Evolutionary conservation across 257 asterid genomes (phyloP), one percentile per base, ranked within the genome.

Genomic region (Solanum infundibuliforme): DNA sequence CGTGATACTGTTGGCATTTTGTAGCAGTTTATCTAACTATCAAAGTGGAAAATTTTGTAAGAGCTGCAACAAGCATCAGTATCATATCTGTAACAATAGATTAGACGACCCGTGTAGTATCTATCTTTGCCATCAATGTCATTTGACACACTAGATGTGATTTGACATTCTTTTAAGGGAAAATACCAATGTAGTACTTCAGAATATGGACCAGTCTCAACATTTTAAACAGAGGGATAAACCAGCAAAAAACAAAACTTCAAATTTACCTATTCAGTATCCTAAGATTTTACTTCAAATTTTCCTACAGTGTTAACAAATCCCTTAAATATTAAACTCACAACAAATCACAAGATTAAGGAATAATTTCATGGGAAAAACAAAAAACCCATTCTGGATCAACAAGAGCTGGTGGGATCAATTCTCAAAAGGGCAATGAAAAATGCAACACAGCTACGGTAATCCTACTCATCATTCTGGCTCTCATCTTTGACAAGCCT

Each of bases 401-500:
- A 12, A 81, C 41, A 81, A 46, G n/a, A 81, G 68, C 41, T 48
- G 68, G 85, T 48, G 31, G 85, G 41, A 48, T 81, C 85, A 48
- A 81, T 48, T 29, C 85, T 81, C 41, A 48, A 81, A 81, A 48
- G 41, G 11, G 69, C 43, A 46, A 81, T 29, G 41, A 52, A 29
- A 48, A 46, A 29, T 48, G 85, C 29, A 29, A 55, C 85, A 29
- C 65, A 29, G 38, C 39, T 46, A 16, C 34, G 29, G 85, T 0
- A 81, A 79, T 35, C 82, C 82, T 68, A 68, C 23, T 93, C 92
- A 2, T 87, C 98, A 75, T 93, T 90, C 91, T 94, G 97, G 84
- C 95, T 81, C 89, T 97, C 99, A 55, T 95, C 99, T 90, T 95
- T 95, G 91, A 91, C 91, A 32, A 97, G 97, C 95, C 86, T 95